Percentiles rank a stretch among this genome's conserved stretches.
phyloP scores from a whole-genome alignment of 768 basidiomycete genomes.

The Thelephora ganbajun region DNA sequence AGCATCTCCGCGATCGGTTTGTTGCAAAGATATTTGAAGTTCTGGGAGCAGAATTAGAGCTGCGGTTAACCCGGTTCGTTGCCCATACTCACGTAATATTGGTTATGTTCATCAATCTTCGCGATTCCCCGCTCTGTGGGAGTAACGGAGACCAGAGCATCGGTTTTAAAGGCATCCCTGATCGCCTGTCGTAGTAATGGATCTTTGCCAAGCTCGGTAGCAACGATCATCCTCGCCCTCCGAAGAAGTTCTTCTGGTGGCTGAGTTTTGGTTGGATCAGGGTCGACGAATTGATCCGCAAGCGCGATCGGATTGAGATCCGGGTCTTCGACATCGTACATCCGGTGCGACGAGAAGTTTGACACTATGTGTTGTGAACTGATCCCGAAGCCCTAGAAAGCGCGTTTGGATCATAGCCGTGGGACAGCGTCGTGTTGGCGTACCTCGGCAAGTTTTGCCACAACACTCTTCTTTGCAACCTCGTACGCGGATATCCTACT shows the following conservation, averaged over 20 bases:
- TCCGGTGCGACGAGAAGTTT: constrained; percentile 52
- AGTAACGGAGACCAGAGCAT: constrained; percentile 62
- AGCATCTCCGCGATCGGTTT: constrained; percentile 65
- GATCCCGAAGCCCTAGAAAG: constrained; percentile 67
- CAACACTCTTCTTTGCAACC: constrained; percentile 63
- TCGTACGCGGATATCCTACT: constrained; percentile 79
- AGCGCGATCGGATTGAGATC: constrained; percentile 64
- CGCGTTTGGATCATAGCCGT: neutral
- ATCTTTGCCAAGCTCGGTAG: constrained; percentile 87
- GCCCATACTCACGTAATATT: constrained; percentile 43
- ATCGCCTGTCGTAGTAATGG: constrained; percentile 72
- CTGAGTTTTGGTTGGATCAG: constrained; percentile 43
- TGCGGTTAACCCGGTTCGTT: no score
- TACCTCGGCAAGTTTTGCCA: constrained; percentile 72
- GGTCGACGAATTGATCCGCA: constrained; percentile 78
- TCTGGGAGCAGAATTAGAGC: constrained; percentile 28
- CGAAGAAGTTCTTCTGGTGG: constrained; percentile 55
- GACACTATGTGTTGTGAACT: constrained; percentile 71
- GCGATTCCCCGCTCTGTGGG: constrained; percentile 79
- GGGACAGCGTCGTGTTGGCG: constrained; percentile 11
- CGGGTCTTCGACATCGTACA: constrained; percentile 69
- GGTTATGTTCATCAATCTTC: constrained; percentile 65
- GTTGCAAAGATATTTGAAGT: constrained; percentile 84
- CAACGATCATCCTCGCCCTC: constrained; percentile 69
- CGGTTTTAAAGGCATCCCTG: constrained; percentile 58